Percentiles rank a stretch among this genome's conserved stretches.
These are phyloP conservation scores for Mortierella sp. DNA, from an alignment of 371 early-diverging fungal species.

Conservation along the genomic window DNA sequence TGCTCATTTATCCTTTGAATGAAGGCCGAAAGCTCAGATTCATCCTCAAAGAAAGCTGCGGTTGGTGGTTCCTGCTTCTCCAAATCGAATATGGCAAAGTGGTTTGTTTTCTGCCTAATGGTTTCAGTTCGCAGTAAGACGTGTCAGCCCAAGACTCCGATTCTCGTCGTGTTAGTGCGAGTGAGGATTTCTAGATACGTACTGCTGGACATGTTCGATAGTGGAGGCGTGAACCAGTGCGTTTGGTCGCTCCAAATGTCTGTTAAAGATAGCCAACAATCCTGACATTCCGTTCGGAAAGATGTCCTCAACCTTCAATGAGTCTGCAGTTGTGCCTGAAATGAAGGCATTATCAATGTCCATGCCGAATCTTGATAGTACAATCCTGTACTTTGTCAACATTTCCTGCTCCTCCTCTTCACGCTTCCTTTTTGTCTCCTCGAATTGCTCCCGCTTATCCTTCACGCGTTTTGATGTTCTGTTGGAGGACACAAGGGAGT, in stretches of 20 bases:
- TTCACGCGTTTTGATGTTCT: conserved; percentile 71
- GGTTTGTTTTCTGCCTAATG: conserved; percentile 50
- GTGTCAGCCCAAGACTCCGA: neutral
- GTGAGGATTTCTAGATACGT: neutral
- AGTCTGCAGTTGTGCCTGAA: conserved; percentile 2
- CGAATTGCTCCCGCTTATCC: conserved; percentile 67
- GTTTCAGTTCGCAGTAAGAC: too few relatives aligned
- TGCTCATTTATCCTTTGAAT: conserved; percentile 50
- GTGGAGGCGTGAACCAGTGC: conserved; percentile 40
- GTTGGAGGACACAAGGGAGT: neutral
- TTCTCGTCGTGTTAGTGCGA: too few relatives aligned
- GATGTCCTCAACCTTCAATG: conserved; percentile 11
- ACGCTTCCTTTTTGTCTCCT: conserved; percentile 62
- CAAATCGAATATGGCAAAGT: conserved; percentile 47
- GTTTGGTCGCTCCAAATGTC: conserved; percentile 44
- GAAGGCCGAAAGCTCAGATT: conserved; percentile 28
- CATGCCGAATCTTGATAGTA: conserved; percentile 54
- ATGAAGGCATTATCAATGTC: conserved; percentile 40
- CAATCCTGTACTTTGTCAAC: conserved; percentile 51
- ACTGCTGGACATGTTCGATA: conserved; percentile 46
- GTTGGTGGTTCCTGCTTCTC: conserved; percentile 18
- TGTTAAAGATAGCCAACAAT: conserved; percentile 33
- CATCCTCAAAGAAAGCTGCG: conserved; percentile 14
- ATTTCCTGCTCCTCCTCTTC: conserved; percentile 64
- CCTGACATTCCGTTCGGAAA: conserved; percentile 32